Evolutionary conservation across 2,329 filamentous ascomycete species (phyloP).

Genomic region (Aureobasidium sp.): DNA sequence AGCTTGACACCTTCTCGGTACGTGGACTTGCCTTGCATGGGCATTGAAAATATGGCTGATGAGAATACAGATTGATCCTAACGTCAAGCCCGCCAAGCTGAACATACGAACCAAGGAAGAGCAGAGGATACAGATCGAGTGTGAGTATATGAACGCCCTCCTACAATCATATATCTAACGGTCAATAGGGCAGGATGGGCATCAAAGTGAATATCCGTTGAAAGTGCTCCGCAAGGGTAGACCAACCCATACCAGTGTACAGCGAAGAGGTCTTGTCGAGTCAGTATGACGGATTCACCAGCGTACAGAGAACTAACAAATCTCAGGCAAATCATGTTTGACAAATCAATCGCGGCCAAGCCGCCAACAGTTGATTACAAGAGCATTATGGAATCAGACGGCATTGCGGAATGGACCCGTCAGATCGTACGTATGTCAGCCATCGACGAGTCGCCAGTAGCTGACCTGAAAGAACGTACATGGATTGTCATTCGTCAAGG

Average conservation of each 20-base stretch:
- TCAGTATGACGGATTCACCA: neutral
- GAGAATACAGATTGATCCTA: conserved; percentile 6
- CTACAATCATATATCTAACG: neutral
- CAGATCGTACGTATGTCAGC: neutral
- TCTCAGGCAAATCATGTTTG: conserved; percentile 2
- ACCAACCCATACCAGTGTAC: conserved; percentile 4
- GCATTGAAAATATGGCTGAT: neutral
- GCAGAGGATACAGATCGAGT: conserved; percentile 11
- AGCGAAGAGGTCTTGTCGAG: conserved; percentile 13
- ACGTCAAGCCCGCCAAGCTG: neutral
- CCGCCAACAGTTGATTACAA: conserved; percentile 8
- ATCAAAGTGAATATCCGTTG: conserved; percentile 14
- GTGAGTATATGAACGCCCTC: neutral
- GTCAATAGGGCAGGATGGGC: conserved; percentile 13
- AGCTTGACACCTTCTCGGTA: conserved; percentile 14
- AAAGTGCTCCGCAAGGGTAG: conserved; percentile 12
- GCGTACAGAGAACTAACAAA: neutral
- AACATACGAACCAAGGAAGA: neutral
- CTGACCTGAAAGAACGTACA: conserved; percentile 40
- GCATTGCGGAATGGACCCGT: conserved; percentile 11
- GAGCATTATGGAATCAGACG: conserved; percentile 5
- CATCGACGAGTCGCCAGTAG: neutral
- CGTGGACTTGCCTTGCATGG: too few species aligned
- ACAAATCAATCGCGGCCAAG: neutral
- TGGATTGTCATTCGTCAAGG: conserved; percentile 72